phyloP scores from a whole-genome alignment of 2,329 filamentous ascomycete genomes.

The Teratosphaeria gauchensis region DNA sequence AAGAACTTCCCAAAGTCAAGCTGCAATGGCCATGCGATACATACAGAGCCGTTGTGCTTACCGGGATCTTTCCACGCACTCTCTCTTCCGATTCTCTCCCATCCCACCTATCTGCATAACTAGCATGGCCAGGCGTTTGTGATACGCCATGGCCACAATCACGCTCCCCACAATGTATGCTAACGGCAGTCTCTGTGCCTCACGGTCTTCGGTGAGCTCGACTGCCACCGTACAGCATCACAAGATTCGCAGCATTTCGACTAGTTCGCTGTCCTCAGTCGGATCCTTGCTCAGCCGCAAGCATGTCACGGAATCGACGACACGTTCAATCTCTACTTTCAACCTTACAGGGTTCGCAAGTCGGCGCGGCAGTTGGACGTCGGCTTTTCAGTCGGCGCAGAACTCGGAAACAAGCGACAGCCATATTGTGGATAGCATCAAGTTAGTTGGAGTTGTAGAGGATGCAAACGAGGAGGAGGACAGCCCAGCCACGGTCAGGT shows the following conservation, averaged over 20 bases:
- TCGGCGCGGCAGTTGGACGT: slow-evolving; percentile 9
- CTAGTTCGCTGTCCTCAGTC: slow-evolving; percentile 18
- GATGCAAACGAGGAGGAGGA: slow-evolving; percentile 3
- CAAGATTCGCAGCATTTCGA: slow-evolving; percentile 17
- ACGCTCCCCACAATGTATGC: neutral
- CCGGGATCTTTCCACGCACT: neutral
- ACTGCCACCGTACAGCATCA: slow-evolving; percentile 17
- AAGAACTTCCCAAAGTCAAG: neutral
- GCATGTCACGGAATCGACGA: neutral
- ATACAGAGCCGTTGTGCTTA: neutral
- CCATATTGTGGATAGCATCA: neutral
- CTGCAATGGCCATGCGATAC: neutral
- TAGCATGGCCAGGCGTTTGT: neutral
- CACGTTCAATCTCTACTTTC: slow-evolving; percentile 2
- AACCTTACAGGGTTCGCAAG: slow-evolving; percentile 3
- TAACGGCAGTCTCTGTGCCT: slow-evolving; percentile 4
- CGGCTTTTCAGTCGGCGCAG: slow-evolving; percentile 4
- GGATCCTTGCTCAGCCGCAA: slow-evolving; percentile 12
- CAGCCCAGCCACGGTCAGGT: slow-evolving; percentile 2
- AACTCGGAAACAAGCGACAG: slow-evolving; percentile 2
- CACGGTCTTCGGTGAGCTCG: slow-evolving; percentile 15
- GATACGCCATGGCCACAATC: neutral
- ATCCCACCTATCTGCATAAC: neutral
- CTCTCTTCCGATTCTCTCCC: neutral
- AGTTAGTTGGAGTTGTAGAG: slow-evolving; percentile 9